phyloP scores from a whole-genome alignment of 257 asterid genomes.

The Euphrasia confusa region DNA sequence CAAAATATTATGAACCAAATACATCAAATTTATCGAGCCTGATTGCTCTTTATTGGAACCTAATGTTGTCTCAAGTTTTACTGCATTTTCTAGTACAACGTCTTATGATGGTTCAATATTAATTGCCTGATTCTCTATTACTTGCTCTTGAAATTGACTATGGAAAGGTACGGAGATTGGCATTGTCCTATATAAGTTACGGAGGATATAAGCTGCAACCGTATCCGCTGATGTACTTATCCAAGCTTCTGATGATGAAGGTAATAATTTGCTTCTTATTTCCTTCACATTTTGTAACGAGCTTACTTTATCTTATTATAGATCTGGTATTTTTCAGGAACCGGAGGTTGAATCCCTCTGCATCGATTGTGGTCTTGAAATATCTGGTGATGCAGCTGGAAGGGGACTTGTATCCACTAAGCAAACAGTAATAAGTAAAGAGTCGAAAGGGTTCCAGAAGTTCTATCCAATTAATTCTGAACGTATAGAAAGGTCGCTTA shows the following conservation, averaged over 20 bases:
- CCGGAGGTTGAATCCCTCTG: constrained; percentile 69
- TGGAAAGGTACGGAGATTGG: constrained; percentile 64
- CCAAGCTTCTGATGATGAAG: constrained; percentile 73
- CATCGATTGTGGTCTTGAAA: constrained; percentile 60
- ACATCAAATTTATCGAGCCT: not conserved
- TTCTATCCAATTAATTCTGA: constrained; percentile 53
- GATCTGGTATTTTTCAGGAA: constrained; percentile 48
- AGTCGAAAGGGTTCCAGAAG: constrained; percentile 43
- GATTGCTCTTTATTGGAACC: constrained; percentile 11
- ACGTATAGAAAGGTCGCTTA: constrained; percentile 53
- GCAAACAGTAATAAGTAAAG: constrained; percentile 43
- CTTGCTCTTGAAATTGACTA: constrained; percentile 17
- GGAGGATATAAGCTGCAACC: constrained; percentile 94
- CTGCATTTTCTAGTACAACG: constrained; percentile 10
- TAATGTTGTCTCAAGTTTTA: constrained; percentile 8
- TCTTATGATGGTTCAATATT: constrained; percentile 19
- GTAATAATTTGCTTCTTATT: constrained; percentile 31
- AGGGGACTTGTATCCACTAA: constrained; percentile 53
- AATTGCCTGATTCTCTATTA: constrained; percentile 21
- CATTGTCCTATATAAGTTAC: constrained; percentile 58
- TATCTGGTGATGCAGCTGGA: constrained; percentile 45
- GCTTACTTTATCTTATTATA: constrained; percentile 9
- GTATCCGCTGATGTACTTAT: constrained; percentile 57
- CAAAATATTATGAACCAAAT: constrained; percentile 12
- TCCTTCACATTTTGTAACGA: constrained; percentile 11